phyloP scores from a whole-genome alignment of 768 basidiomycete genomes.

The Russula lepida region DNA sequence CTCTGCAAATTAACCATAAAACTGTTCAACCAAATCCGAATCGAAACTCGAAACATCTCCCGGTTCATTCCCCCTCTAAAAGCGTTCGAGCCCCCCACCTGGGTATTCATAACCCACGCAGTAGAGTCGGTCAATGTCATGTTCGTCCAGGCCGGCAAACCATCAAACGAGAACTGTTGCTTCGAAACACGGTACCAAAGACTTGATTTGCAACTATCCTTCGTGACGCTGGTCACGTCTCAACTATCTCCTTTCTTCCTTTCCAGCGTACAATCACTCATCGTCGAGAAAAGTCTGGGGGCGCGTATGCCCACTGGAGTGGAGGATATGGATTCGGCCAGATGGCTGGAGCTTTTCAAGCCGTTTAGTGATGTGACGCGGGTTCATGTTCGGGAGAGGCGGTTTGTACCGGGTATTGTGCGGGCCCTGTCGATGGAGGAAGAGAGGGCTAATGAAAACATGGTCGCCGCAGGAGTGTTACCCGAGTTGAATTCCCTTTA shows the following conservation, averaged over 20 bases:
- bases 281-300: neutral
- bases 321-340: neutral
- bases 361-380: neutral
- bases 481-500: neutral
- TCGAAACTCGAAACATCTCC: neutral
- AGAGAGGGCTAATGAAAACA: too few species aligned
- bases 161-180: too few species aligned
- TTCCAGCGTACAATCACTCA: neutral
- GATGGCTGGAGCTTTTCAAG: conserved; percentile 1
- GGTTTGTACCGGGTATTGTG: neutral
- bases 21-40: neutral
- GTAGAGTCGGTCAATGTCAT: too few species aligned
- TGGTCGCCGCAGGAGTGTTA: too few species aligned
- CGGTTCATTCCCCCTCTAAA: neutral
- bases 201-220: conserved; percentile 1
- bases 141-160: too few species aligned
- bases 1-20: neutral
- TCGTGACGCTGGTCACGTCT: neutral
- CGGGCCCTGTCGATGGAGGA: neutral
- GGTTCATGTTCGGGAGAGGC: neutral
- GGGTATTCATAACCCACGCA: too few species aligned
- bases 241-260: neutral
- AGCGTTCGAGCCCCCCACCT: neutral
- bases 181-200: neutral
- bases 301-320: neutral